Base-by-base conservation (phyloP, 805 yeast species). In the Myxozyma mucilagina region DNA sequence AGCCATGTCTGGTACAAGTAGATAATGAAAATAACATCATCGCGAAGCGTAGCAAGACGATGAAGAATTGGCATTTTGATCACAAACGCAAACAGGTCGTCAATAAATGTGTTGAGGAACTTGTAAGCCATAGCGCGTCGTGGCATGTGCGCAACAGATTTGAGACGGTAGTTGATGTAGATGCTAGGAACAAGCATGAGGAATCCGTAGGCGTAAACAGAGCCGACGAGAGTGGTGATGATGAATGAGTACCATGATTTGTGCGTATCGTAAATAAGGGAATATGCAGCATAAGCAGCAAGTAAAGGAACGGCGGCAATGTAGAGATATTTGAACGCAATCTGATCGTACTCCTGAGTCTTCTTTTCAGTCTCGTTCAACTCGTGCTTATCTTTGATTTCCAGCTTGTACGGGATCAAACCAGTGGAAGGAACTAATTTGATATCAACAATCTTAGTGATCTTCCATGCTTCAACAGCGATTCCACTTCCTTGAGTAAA, bases 201-300 rank as follows among this genome's bases (percentile, higher is more conserved):
- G 69, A 77, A 77, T 0, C 80, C 80, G 58, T 76, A 76, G 2
- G 79, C 76, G 60, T 78, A 77, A 16, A 75, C 79, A 29, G 75
- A 74, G 0, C 78, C 79, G 38, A 76, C 79, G 16, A 77, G 67
- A 0, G 78, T 74, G 1, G 76, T 70, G 48, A 77, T 72, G 29
- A 75, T 68, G 61, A 77, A 77, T 6, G 79, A 77, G 66, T 75
- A 75, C 80, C 80, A 77, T 8, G 79, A 76, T 63, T 75, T 76
- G 64, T 76, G 74, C 16, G 76, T 75, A 55, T 75, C 73, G 59
- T 77, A 76, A 35, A 74, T 45, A 48, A 77, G 61, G 1, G 79
- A 73, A 64, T 76, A 77, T 6, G 68, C 68, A 0, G 79, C 74
- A 59, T 77, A 77, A 0, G 76, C 75, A 4, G 67, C 53, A 6